Base-by-base conservation (phyloP, 2,329 filamentous ascomycete genomes). In the Macrophomina tecta region DNA sequence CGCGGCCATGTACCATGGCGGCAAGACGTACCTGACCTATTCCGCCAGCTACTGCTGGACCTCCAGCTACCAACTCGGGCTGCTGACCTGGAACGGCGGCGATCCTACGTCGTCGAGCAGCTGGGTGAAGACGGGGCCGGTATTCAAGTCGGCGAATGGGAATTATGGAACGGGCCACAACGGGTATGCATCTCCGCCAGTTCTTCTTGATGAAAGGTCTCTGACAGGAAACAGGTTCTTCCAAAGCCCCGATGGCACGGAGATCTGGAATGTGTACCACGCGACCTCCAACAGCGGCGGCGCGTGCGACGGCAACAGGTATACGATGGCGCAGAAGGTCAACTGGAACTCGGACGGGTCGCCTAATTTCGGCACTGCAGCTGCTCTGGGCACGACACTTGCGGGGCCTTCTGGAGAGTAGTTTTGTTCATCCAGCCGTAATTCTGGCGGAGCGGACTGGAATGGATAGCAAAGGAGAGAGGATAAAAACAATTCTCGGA, bases 131-230 rank as follows among this genome's bases (percentile, higher is more conserved):
- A 81, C 77, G 2, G 84, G 84, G 0, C 85, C 83, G 8, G 78
- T 85, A 2, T 81, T 88, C 45, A 82, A 78, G 23, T 82, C 80
- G 52, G 84, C 82, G 1, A 87, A 87, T 67, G 85, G 85, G 3
- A 86, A 86, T 72, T 87, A 84, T 60, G 85, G 85, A 14, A 84
- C 85, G 0, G 85, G 84, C 0, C 85, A 87, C 68, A 87, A 87
- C 70, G 78, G 77, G 75, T 80, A 69, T 34, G 65, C 42, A 23
- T 6, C 36, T 11, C 6, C 49, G 23, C 32, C 64, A 38, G 4
- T 28, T 8, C 6, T n/a, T 45, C 18, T 30, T 32, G 3, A 14
- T 1, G 42, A 8, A 32, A 3, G 12, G 18, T 23, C 2, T 23
- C 12, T 52, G 23, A 46, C 18, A 16, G 14, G 9, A 28, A 30